phyloP scores from a whole-genome alignment of 352 stramenopile genomes.

The Globisporangium barbulae region DNA sequence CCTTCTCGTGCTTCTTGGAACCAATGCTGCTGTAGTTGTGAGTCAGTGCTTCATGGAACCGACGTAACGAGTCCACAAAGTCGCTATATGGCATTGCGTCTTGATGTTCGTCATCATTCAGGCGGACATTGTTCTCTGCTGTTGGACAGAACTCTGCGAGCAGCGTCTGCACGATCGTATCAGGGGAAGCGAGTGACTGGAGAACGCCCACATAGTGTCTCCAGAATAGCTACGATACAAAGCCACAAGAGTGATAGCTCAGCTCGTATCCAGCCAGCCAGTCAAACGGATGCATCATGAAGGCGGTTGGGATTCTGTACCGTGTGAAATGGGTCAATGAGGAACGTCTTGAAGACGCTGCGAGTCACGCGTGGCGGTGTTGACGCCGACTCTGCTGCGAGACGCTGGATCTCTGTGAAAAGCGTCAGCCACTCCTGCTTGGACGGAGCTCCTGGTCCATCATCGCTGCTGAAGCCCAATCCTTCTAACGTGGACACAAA shows the following conservation, averaged over 20 bases:
- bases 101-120: background rate
- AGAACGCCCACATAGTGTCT: constrained; percentile 13
- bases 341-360: constrained; percentile 25
- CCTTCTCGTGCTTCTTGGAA: background rate
- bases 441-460: constrained; percentile 2
- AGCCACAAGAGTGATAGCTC: constrained; percentile 1
- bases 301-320: constrained; percentile 10
- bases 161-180: background rate
- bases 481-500: constrained; percentile 18
- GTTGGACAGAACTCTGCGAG: constrained; percentile 1
- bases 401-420: constrained; percentile 28
- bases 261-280: background rate
- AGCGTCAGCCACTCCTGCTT: constrained; percentile 42
- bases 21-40: background rate
- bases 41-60: constrained; percentile 22
- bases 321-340: constrained; percentile 44
- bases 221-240: constrained; percentile 15
- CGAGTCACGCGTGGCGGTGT: background rate
- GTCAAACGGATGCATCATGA: too few relatives aligned
- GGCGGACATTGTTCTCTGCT: background rate
- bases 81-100: constrained; percentile 19
- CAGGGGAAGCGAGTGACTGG: background rate
- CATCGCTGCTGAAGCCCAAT: constrained; percentile 17
- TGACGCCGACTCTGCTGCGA: constrained; percentile 10
- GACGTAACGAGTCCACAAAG: constrained; percentile 22